Percentiles rank a stretch among this genome's conserved stretches.
These are phyloP conservation scores for Rhizopus sp. DNA, from an alignment of 371 early-diverging fungal genomes.

Conservation along the genomic window DNA sequence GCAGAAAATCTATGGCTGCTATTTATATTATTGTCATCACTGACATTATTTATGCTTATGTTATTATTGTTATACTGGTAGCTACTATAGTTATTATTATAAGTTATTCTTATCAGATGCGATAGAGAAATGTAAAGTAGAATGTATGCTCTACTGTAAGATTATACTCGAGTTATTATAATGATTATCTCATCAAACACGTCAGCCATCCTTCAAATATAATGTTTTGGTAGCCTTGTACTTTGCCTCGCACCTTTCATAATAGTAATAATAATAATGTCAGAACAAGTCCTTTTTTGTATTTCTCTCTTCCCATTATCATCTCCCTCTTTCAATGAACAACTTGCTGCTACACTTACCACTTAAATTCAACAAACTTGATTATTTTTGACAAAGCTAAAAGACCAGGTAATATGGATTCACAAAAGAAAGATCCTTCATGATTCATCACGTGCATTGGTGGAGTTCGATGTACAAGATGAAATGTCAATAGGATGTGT, in stretches of 20 bases:
- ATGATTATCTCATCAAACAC: no score
- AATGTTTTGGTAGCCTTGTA: conserved; percentile 14
- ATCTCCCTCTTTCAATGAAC: conserved; percentile 3
- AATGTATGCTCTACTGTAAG: no score
- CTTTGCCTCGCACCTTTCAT: conserved; percentile 21
- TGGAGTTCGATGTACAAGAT: conserved; percentile 16
- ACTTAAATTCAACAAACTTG: conserved; percentile 14
- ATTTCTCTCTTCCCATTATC: conserved; percentile 9
- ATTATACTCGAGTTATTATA: no score
- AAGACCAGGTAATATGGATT: conserved; percentile 12
- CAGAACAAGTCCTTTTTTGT: conserved; percentile 13
- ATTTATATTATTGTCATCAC: no score
- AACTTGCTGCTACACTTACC: conserved; percentile 11
- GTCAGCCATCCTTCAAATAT: conserved; percentile 22
- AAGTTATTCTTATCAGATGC: no score
- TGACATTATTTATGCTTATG: no score
- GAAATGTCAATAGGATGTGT: conserved; percentile 14
- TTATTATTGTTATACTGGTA: no score
- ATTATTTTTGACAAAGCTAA: conserved; percentile 16
- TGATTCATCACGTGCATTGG: conserved; percentile 14
- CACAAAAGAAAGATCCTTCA: conserved; percentile 13
- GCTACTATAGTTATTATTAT: no score
- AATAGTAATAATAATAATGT: conserved; percentile 12
- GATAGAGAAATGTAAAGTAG: no score
- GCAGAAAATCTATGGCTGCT: no score